Evolutionary conservation across 1,284 basidiomycete species (phyloP).

Genomic region (Sparassis latifolia): DNA sequence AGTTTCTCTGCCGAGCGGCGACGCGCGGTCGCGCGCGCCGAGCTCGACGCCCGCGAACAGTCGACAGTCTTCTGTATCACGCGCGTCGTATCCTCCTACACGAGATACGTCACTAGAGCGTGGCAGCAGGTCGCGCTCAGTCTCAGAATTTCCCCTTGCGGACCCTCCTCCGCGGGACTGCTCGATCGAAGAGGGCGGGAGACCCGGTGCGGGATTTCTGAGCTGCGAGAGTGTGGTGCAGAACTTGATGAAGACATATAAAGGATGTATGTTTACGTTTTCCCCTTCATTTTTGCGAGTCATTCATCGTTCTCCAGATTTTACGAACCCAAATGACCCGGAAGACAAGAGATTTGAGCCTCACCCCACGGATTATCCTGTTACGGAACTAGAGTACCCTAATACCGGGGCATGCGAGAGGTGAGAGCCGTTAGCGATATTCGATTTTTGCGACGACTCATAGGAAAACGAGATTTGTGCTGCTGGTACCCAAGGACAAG

Average conservation of each 20-base stretch:
- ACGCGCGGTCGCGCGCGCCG: constrained; percentile 17
- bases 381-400: constrained; percentile 65
- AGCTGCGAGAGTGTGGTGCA: constrained; percentile 59
- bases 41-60: constrained; percentile 9
- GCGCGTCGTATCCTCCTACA: constrained; percentile 10
- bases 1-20: constrained; percentile 8
- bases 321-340: constrained; percentile 54
- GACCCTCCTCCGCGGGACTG: constrained; percentile 33
- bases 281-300: background rate
- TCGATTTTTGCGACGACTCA: constrained; percentile 1
- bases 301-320: constrained; percentile 37
- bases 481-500: constrained; percentile 69
- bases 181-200: constrained; percentile 45
- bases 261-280: constrained; percentile 44
- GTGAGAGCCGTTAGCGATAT: constrained; percentile 28
- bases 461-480: constrained; percentile 45
- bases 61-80: background rate
- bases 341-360: constrained; percentile 54
- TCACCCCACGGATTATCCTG: constrained; percentile 49
- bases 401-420: constrained; percentile 57
- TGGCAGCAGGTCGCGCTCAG: constrained; percentile 30
- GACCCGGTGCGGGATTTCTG: constrained; percentile 42
- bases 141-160: constrained; percentile 21
- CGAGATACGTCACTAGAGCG: constrained; percentile 6
- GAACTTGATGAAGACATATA: constrained; percentile 56